Evolutionary conservation across 2,329 filamentous ascomycete species (phyloP).

Genomic region (Sporothrix schenckii): DNA sequence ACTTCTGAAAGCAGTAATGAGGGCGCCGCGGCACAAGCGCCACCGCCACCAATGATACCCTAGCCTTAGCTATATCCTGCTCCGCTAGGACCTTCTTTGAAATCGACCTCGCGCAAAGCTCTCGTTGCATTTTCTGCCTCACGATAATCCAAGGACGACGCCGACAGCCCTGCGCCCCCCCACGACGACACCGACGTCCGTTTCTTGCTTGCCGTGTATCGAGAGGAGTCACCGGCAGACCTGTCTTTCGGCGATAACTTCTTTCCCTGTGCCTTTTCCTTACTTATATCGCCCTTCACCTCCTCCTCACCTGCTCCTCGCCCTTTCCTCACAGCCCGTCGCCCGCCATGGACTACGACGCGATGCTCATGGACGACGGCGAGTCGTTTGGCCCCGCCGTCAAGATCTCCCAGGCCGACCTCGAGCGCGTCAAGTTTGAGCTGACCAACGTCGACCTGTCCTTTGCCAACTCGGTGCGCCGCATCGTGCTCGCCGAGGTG

Average conservation of each 20-base stretch:
- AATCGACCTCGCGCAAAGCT: constrained; percentile 19
- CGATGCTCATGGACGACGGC: constrained; percentile 59
- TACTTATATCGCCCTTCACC: background rate
- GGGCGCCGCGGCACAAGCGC: too few relatives aligned
- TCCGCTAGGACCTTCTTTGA: constrained; percentile 1
- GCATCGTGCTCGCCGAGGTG: constrained; percentile 89
- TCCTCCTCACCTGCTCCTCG: background rate
- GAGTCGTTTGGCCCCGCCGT: constrained; percentile 60
- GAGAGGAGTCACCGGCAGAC: too few relatives aligned
- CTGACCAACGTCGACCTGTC: constrained; percentile 85
- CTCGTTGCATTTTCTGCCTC: background rate
- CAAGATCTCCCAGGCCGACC: constrained; percentile 72
- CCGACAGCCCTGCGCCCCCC: background rate
- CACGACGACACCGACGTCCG: background rate
- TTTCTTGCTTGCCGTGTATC: too few relatives aligned
- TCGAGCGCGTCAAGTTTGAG: constrained; percentile 84
- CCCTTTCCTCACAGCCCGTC: background rate
- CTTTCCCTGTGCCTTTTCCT: too few relatives aligned
- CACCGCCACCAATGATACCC: constrained; percentile 22
- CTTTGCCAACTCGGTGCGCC: constrained; percentile 89
- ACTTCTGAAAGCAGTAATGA: background rate
- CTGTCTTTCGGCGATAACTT: background rate
- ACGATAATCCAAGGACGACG: background rate
- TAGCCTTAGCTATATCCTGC: background rate
- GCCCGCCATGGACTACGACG: constrained; percentile 59